Conservation (phyloP, 805 yeast species). For the Monosporozyma unispora region DNA sequence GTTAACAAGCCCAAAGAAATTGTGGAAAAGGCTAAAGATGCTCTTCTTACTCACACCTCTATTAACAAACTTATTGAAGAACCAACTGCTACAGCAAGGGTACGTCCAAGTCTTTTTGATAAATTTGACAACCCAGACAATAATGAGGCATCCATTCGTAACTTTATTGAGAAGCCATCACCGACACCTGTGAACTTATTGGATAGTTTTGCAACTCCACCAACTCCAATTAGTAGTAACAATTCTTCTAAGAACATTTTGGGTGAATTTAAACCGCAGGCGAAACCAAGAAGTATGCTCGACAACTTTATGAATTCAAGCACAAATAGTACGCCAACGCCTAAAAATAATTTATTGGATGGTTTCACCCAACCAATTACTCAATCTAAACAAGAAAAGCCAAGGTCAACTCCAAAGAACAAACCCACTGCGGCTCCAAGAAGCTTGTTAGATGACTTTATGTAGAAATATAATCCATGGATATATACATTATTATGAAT, state of each 20-base stretch:
- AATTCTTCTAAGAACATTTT: constrained; percentile 9
- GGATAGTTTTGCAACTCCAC: constrained; percentile 1
- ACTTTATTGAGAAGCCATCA: background rate
- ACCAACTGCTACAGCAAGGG: constrained; percentile 16
- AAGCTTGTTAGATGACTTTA: constrained; percentile 28
- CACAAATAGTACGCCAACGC: background rate
- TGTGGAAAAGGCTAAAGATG: background rate
- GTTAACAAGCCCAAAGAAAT: constrained; percentile 9
- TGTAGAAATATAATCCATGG: constrained; percentile 15
- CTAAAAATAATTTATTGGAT: constrained; percentile 5
- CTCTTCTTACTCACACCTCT: background rate
- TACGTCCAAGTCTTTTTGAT: constrained; percentile 26
- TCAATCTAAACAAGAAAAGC: background rate
- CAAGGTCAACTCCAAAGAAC: background rate
- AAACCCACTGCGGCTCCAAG: constrained; percentile 13
- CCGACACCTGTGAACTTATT: background rate
- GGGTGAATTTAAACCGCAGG: constrained; percentile 10
- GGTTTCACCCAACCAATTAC: background rate
- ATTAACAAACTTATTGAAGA: constrained; percentile 11
- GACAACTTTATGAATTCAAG: constrained; percentile 5
- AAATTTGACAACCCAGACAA: constrained; percentile 12
- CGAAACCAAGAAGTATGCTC: constrained; percentile 2
- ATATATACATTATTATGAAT: background rate
- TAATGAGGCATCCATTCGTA: background rate
- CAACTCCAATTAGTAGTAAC: background rate